Percentiles rank a stretch among this genome's conserved stretches.
phyloP scores from a whole-genome alignment of 2,329 filamentous ascomycete species.

The Fusarium nodosum region DNA sequence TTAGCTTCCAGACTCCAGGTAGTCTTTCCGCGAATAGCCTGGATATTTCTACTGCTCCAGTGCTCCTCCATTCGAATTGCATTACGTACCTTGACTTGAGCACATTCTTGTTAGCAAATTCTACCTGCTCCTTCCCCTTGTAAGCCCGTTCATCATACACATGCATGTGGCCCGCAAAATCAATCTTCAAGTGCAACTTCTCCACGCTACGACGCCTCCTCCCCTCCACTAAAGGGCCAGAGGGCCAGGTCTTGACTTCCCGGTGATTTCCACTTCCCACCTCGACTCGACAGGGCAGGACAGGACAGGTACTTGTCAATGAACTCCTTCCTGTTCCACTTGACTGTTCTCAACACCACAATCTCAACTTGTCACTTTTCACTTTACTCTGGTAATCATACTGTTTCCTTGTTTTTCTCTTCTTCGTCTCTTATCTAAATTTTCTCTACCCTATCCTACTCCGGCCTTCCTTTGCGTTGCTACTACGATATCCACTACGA shows the following conservation, averaged over 20 bases:
- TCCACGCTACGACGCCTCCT: conserved; percentile 37
- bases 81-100: neutral
- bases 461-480: conserved; percentile 7
- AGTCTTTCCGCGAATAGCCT: conserved; percentile 6
- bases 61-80: conserved; percentile 1
- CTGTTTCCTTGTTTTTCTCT: conserved; percentile 7
- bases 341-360: conserved; percentile 42
- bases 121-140: conserved; percentile 4
- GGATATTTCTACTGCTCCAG: conserved; percentile 1
- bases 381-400: conserved; percentile 14
- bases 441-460: conserved; percentile 5
- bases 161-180: conserved; percentile 34
- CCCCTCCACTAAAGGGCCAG: conserved; percentile 31
- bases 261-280: conserved; percentile 39
- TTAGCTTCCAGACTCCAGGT: conserved; percentile 13
- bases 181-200: conserved; percentile 36
- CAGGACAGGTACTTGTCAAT: conserved; percentile 33
- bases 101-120: neutral
- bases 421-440: neutral
- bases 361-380: conserved; percentile 33
- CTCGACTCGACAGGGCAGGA: conserved; percentile 25
- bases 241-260: conserved; percentile 23
- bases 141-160: conserved; percentile 14
- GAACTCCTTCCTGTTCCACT: conserved; percentile 40
- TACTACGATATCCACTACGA: conserved; percentile 23